A percentile compares a stretch with the other conserved stretches of the same genome.
phyloP scores from a whole-genome alignment of 2,329 filamentous ascomycete genomes.

The Onygenales sp. region DNA sequence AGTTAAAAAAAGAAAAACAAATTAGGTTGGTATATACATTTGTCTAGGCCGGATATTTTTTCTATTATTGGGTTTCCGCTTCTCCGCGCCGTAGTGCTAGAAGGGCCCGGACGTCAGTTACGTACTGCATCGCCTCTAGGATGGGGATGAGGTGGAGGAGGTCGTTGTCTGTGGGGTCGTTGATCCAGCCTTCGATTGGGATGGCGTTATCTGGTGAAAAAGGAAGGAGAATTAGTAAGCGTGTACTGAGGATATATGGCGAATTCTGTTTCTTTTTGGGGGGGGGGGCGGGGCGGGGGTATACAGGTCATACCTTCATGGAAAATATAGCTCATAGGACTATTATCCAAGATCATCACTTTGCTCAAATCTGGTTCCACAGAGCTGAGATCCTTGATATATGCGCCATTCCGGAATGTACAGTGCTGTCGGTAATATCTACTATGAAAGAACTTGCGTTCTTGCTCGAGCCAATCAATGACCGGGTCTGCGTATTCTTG shows the following conservation, averaged over 20 bases:
- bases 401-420: slow-evolving; percentile 87
- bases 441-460: slow-evolving; percentile 90
- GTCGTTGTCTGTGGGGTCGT: slow-evolving; percentile 93
- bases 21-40: background rate
- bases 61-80: slow-evolving; percentile 23
- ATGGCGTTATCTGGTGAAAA: slow-evolving; percentile 77
- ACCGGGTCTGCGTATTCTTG: slow-evolving; percentile 98
- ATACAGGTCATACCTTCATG: slow-evolving; percentile 65
- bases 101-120: slow-evolving; percentile 86
- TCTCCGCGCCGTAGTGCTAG: slow-evolving; percentile 84
- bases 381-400: slow-evolving; percentile 94
- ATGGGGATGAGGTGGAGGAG: slow-evolving; percentile 85
- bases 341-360: slow-evolving; percentile 98
- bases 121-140: slow-evolving; percentile 90
- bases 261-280: background rate
- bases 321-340: slow-evolving; percentile 95
- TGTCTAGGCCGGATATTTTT: background rate
- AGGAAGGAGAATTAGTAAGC: slow-evolving; percentile 1
- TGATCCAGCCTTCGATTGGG: slow-evolving; percentile 98
- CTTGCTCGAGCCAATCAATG: slow-evolving; percentile 95
- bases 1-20: background rate
- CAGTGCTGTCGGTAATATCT: slow-evolving; percentile 96
- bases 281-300: background rate
- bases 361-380: slow-evolving; percentile 95
- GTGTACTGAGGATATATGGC: background rate